A percentile compares a stretch with the other conserved stretches of the same genome.
Conservation (phyloP, 2,329 filamentous ascomycete genomes). For the Tolypocladium amazonense region DNA sequence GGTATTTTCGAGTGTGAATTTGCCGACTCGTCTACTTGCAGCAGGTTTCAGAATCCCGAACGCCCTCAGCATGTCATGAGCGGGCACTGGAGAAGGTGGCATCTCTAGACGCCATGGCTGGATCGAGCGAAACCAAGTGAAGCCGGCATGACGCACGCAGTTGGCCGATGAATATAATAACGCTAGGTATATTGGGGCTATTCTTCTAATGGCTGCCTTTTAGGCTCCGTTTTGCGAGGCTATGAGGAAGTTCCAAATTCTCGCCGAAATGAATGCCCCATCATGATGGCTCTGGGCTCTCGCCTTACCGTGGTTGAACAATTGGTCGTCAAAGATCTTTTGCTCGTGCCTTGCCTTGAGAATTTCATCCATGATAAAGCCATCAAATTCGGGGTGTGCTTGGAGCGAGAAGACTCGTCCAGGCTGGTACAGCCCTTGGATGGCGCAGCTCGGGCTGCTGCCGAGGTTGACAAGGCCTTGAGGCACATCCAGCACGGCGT, state of each 20-base stretch:
- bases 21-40: background rate
- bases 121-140: background rate
- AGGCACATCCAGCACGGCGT: slow-evolving; percentile 27
- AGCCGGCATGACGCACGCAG: background rate
- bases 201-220: background rate
- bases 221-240: background rate
- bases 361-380: slow-evolving; percentile 22
- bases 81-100: background rate
- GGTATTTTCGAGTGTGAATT: no score
- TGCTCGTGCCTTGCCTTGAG: slow-evolving; percentile 15
- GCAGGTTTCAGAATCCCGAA: background rate
- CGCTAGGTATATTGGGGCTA: background rate
- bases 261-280: slow-evolving; percentile 14
- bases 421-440: slow-evolving; percentile 29
- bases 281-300: slow-evolving; percentile 16
- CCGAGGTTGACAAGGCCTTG: slow-evolving; percentile 25
- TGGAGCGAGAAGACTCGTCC: slow-evolving; percentile 26
- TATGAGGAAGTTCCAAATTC: slow-evolving; percentile 15
- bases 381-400: slow-evolving; percentile 32
- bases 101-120: background rate
- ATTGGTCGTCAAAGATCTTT: slow-evolving; percentile 14
- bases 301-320: slow-evolving; percentile 15
- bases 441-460: slow-evolving; percentile 22
- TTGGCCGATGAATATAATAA: background rate
- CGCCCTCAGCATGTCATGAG: background rate